These are phyloP conservation scores for Rosa rugosa DNA, from an alignment of 306 rosid species.

Conservation along the genomic window DNA sequence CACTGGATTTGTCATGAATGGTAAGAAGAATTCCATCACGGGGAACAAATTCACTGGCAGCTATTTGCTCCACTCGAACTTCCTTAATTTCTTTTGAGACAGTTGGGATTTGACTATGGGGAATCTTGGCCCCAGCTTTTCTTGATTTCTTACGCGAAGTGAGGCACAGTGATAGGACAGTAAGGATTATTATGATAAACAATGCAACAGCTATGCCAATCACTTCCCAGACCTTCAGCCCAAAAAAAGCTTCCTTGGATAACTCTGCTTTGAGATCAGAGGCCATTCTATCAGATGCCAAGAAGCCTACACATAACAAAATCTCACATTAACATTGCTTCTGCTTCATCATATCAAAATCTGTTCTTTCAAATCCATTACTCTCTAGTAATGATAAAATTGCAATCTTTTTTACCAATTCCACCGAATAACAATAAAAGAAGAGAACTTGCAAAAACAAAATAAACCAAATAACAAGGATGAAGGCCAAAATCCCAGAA, in stretches of 20 bases:
- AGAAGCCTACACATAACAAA: conserved; percentile 39
- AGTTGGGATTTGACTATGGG: conserved; percentile 69
- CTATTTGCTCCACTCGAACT: conserved; percentile 75
- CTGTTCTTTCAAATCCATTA: conserved; percentile 16
- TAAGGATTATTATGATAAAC: conserved; percentile 65
- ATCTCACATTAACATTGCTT: conserved; percentile 22
- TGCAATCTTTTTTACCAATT: conserved; percentile 3
- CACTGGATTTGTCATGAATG: conserved; percentile 76
- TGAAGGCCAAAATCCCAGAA: conserved; percentile 13
- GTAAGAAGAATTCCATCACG: conserved; percentile 83
- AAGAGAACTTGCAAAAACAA: neutral
- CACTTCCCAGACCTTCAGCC: conserved; percentile 83
- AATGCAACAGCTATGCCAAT: conserved; percentile 79
- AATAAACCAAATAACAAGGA: neutral
- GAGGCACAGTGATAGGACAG: conserved; percentile 67
- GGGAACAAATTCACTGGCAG: conserved; percentile 65
- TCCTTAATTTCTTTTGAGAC: conserved; percentile 94
- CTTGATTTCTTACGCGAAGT: conserved; percentile 70
- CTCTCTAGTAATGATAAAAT: neutral
- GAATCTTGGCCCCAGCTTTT: conserved; percentile 49
- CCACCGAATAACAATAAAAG: conserved; percentile 1
- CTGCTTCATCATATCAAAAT: conserved; percentile 16
- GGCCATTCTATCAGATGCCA: conserved; percentile 49
- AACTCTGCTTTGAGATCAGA: conserved; percentile 58
- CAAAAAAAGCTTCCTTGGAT: conserved; percentile 63